Base-by-base conservation (phyloP, 2,329 filamentous ascomycete genomes). In the Ceratocystis destructans region DNA sequence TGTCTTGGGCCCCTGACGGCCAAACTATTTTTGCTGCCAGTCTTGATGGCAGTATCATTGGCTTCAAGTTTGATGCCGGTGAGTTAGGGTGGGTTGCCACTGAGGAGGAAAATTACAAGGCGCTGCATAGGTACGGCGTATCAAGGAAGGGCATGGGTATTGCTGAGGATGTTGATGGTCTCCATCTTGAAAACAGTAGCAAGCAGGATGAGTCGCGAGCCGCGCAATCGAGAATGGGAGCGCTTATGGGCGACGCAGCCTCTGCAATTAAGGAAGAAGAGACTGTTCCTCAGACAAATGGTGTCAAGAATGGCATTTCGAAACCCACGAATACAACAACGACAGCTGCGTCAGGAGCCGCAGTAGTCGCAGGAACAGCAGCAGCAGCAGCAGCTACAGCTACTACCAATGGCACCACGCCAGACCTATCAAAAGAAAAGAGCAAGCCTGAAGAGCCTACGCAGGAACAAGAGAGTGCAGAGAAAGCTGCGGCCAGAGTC, bases 221-320 rank as follows among this genome's bases (percentile, higher is more conserved):
- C 4, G 92, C 93, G 0, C 90, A 99, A 76, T 94, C 91, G 1
- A 85, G 93, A 70, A 99, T 99, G 94, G 94, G 94, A 12, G 93
- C 93, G n/a, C 77, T 99, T 46, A 99, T 99, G 94, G 93, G 93
- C 5, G 92, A 96, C 72, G 61, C 64, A 10, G 83, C 84, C 50
- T 77, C 78, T 64, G 77, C 73, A n/a, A 76, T 77, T 31, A 59
- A 59, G 55, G 55, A 59, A 59, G 55, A 59, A 17, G 55, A 59
- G n/a, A 8, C 55, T 37, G 55, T 59, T 59, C 6, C 55, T 10
- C 55, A 59, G 55, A 37, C 55, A 7, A 83, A 83, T 65, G 81
- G 81, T 0, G 77, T 73, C 74, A 89, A 80, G 69, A 78, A 79
- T 65, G 78, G 76, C 1, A 73, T 75, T 17, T 66, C 73, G 5